Evolutionary conservation across 495 filamentous ascomycete species (phyloP), one percentile per base, ranked within the genome.

Genomic region (Clohesyomyces aquaticus): DNA sequence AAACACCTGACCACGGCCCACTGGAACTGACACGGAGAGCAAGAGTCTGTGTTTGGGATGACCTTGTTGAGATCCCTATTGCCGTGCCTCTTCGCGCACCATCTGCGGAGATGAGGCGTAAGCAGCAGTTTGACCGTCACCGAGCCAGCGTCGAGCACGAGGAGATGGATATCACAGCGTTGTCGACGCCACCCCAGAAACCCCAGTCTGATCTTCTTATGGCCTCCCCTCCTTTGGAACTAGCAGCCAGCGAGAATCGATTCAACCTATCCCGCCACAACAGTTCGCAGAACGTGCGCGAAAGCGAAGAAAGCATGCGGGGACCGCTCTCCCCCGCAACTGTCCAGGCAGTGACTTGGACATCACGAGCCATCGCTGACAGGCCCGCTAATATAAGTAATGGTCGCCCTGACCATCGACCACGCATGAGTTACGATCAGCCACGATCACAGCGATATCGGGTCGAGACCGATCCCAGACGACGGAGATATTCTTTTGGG

Each of bases 31-130:
- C 93, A 19, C 83, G 94, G 65, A 81, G 94, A 68, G 87, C 91
- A 16, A 84, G 93, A 69, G 92, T 98, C 29, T 96, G 91, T 71
- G 92, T 98, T 14, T 98, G 95, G 95, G 94, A 98, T 74, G 94
- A 98, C 70, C 76, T 97, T 18, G 96, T 98, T 32, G 95, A 98
- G 66, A 88, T 98, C 10, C 94, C 94, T 4, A 85, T 97, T 52
- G 94, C 91, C 14, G 91, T 96, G 18, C 94, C 93, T 12, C 85
- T 98, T 79, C 85, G 88, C 60, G 82, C 83, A 16, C 87, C 95
- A 16, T 90, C 89, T 43, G 81, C 80, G 18, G 88, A 92, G 22
- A 88, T 90, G 75, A 62, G 74, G 18, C 69, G 69, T n/a, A 85
- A 62, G 82, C 86, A 57, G 82, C 84, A 68, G 77, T 66, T 46